These are phyloP conservation scores for Phytopythium chamaehyphon DNA, from an alignment of 352 stramenopile genomes.

Conservation along the genomic window DNA sequence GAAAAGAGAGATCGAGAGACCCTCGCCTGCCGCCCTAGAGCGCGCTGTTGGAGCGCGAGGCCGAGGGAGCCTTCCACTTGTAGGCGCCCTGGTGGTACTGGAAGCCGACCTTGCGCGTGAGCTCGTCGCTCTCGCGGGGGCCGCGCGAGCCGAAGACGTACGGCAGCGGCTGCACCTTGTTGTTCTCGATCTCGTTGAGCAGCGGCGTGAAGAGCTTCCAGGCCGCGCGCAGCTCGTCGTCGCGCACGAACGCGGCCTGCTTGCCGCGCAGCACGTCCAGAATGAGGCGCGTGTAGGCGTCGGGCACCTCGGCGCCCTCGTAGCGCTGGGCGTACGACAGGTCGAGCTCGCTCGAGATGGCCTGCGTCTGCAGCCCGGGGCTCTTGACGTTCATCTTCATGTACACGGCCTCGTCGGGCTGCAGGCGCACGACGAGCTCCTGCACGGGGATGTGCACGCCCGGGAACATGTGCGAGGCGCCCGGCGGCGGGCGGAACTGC, in stretches of 20 bases:
- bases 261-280: conserved; percentile 96
- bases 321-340: conserved; percentile 94
- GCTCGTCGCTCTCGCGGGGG: conserved; percentile 87
- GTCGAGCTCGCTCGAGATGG: conserved; percentile 95
- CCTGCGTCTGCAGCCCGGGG: conserved; percentile 85
- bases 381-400: conserved; percentile 97
- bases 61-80: conserved; percentile 50
- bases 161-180: conserved; percentile 87
- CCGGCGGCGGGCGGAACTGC: conserved; percentile 94
- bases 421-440: conserved; percentile 96
- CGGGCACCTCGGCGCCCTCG: conserved; percentile 85
- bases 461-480: conserved; percentile 88
- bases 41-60: conserved; percentile 30
- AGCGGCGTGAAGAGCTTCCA: conserved; percentile 99
- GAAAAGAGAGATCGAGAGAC: conserved; percentile 6
- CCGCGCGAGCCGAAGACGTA: conserved; percentile 94
- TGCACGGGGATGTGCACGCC: conserved; percentile 88
- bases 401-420: conserved; percentile 97
- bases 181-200: conserved; percentile 93
- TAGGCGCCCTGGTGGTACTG: conserved; percentile 77
- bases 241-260: conserved; percentile 94
- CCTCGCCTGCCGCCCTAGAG: too few relatives aligned
- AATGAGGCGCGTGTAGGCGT: conserved; percentile 97
- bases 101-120: conserved; percentile 62
- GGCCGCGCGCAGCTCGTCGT: conserved; percentile 94